Conservation (phyloP, 345 rosid species). For the Toxicodendron radicans region DNA sequence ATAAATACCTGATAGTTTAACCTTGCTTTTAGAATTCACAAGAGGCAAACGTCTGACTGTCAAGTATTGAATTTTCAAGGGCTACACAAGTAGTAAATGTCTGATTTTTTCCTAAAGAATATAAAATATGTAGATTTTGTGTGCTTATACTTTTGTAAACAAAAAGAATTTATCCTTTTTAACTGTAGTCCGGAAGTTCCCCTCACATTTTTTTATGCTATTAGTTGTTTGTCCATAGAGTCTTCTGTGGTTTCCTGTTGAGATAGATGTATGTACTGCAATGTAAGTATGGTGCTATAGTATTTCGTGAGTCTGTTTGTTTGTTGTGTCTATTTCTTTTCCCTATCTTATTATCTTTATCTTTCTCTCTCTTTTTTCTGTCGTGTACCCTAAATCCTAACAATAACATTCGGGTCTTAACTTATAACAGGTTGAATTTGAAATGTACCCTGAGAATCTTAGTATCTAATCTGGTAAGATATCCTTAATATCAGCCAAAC, state of each 20-base stretch:
- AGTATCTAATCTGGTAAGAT: not conserved
- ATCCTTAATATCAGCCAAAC: not conserved
- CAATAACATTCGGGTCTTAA: not conserved
- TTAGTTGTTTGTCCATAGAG: not conserved
- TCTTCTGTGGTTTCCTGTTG: constrained; percentile 1
- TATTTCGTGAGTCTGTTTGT: not conserved
- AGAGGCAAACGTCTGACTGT: not conserved
- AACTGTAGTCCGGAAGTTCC: not conserved
- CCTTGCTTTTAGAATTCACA: not conserved
- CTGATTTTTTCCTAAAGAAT: not conserved
- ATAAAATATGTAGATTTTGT: not conserved
- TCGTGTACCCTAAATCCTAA: not conserved
- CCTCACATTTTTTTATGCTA: not conserved
- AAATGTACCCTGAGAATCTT: constrained; percentile 1
- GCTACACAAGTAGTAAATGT: not conserved
- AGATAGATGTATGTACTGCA: not conserved
- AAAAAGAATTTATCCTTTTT: not conserved
- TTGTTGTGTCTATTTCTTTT: too few species aligned
- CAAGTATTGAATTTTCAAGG: not conserved
- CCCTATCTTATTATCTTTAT: not conserved
- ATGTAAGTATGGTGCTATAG: not conserved
- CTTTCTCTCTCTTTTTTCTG: not conserved
- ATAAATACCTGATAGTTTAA: constrained; percentile 18
- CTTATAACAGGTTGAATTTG: not conserved
- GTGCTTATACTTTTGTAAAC: not conserved